Conservation (phyloP, 2,329 filamentous ascomycete species). For the Biscogniauxia marginata region DNA sequence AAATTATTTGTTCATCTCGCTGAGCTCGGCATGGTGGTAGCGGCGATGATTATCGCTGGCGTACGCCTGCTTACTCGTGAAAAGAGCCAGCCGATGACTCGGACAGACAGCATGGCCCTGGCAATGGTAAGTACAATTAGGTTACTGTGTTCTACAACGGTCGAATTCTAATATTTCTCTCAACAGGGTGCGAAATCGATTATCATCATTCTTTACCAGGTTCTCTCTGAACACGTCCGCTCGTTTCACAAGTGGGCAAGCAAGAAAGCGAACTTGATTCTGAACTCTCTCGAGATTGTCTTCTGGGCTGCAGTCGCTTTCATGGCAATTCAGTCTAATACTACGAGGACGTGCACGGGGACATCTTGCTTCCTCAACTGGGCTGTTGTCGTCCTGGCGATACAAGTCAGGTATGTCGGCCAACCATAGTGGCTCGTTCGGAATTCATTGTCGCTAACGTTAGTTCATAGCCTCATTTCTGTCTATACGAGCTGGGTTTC, state of each 20-base stretch:
- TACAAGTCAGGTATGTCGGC: not conserved
- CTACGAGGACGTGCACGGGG: not conserved
- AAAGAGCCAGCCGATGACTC: not conserved
- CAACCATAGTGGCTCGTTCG: not conserved
- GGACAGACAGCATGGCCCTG: not conserved
- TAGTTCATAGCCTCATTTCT: not conserved
- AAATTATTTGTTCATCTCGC: not conserved
- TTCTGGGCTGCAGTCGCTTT: not conserved
- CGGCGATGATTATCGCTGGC: not conserved
- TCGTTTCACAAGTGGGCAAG: not conserved
- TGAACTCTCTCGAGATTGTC: not conserved
- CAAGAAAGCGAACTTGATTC: not conserved
- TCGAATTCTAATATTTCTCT: not conserved
- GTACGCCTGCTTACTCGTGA: not conserved
- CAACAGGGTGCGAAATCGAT: not conserved
- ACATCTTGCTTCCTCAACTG: not conserved
- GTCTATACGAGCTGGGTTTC: not conserved
- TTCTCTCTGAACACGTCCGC: not conserved
- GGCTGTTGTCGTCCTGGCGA: not conserved
- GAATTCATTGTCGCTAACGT: not conserved
- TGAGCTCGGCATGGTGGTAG: not conserved
- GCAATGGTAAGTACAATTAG: not conserved
- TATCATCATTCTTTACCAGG: not conserved
- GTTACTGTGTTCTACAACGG: not conserved
- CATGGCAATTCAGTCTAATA: not conserved